Percentiles rank a stretch among this genome's conserved stretches.
phyloP scores from a whole-genome alignment of 805 yeast genomes.

The Isabelozyma gotoi region DNA sequence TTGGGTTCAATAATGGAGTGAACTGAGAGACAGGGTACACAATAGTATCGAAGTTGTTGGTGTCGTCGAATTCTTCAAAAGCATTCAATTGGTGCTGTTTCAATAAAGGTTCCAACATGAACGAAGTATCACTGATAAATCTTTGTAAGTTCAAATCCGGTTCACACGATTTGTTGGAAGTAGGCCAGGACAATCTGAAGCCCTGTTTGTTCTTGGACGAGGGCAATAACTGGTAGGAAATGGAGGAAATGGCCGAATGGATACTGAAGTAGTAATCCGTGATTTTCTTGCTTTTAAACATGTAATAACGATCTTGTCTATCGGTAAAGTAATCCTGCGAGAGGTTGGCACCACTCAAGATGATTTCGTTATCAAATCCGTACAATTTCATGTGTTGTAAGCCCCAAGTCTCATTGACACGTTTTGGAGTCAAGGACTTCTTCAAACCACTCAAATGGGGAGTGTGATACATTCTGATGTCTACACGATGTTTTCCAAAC shows the following conservation, averaged over 20 bases:
- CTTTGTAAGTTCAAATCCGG: constrained; percentile 56
- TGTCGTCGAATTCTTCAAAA: constrained; percentile 31
- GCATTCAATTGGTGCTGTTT: constrained; percentile 37
- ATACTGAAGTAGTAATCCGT: constrained; percentile 75
- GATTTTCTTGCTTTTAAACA: constrained; percentile 57
- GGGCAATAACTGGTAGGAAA: constrained; percentile 64
- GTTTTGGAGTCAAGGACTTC: constrained; percentile 66
- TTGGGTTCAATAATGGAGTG: constrained; percentile 70
- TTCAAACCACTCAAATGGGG: constrained; percentile 76
- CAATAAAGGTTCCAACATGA: constrained; percentile 57
- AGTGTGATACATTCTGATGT: constrained; percentile 83
- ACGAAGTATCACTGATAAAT: constrained; percentile 58
- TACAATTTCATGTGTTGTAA: constrained; percentile 96
- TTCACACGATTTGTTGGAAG: constrained; percentile 60
- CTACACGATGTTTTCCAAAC: constrained; percentile 67
- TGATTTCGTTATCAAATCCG: constrained; percentile 89
- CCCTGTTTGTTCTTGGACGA: constrained; percentile 45
- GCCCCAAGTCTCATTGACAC: constrained; percentile 90
- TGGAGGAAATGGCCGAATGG: constrained; percentile 62
- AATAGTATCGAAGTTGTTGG: constrained; percentile 50
- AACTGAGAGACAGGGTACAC: constrained; percentile 93
- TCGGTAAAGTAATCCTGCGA: constrained; percentile 91
- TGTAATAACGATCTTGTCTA: constrained; percentile 89
- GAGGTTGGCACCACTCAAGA: constrained; percentile 88
- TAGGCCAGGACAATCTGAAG: constrained; percentile 73